Evolutionary conservation across 2,329 filamentous ascomycete species (phyloP), one percentile per base, ranked within the genome.

Genomic region (Colletotrichum sp.): DNA sequence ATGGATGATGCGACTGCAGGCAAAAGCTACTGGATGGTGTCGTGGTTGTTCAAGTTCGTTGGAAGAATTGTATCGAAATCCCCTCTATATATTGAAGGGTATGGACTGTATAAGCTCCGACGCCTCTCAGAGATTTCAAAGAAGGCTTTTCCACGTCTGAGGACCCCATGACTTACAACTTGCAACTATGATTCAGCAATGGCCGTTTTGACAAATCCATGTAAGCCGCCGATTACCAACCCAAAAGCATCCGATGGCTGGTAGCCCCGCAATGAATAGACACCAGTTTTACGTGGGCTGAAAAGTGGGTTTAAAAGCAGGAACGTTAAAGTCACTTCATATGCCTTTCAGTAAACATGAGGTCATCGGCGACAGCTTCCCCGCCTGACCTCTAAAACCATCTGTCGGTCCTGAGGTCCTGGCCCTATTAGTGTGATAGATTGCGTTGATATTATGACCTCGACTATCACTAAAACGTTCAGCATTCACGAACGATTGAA

Each of bases 21-120:
- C 6, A 2, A 22, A 8, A 6, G 3, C 44, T 48, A 13, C n/a
- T 48, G 44, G n/a, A 7, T 48, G 3, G 6, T n/a, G 3, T 22
- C 2, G n/a, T 12, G 6, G 11, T 11, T 44, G 1, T 44, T 48
- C 8, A 13, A 13, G 44, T 22, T 22, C n/a, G 11, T n/a, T 48
- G n/a, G 4, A 1, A 22, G 7, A 19, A 8, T 16, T 22, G 44
- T 48, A 13, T 48, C 44, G 11, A 5, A 22, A 11, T 12, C 0
- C 19, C 19, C 9, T 15, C 9, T 48, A 48, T 48, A n/a, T 44
- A n/a, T 19, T 0, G n/a, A 48, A 48, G 39, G 4, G 19, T 48
- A 0, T 22, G n/a, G 44, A 4, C n/a, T 22, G 0, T 48, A 4
- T 0, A 0, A 0, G 44, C 44, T 22, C 44, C 44, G 11, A 2